These are phyloP conservation scores for Phaeotremella fagi DNA, from an alignment of 768 basidiomycete species.

Conservation along the genomic window DNA sequence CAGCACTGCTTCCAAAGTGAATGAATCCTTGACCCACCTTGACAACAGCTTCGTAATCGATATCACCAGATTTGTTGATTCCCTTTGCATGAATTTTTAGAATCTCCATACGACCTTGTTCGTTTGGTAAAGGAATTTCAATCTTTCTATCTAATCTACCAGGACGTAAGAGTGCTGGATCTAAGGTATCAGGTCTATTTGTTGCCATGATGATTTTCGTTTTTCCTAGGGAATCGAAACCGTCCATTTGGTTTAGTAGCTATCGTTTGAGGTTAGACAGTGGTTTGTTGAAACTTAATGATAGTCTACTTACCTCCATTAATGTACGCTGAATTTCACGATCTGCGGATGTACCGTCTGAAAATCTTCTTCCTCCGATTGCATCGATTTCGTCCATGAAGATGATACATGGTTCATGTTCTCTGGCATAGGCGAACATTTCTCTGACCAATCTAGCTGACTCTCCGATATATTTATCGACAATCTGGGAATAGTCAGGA, in stretches of 20 bases:
- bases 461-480: slow-evolving; percentile 87
- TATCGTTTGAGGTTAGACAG: too few species aligned
- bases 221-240: slow-evolving; percentile 90
- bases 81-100: slow-evolving; percentile 93
- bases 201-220: slow-evolving; percentile 99
- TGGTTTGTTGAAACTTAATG: too few species aligned
- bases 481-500: slow-evolving; percentile 35
- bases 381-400: slow-evolving; percentile 90
- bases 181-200: slow-evolving; percentile 94
- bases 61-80: slow-evolving; percentile 90
- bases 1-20: too few species aligned
- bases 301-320: slow-evolving; percentile 74
- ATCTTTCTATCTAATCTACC: slow-evolving; percentile 96
- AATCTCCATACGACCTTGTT: slow-evolving; percentile 91
- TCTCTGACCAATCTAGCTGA: slow-evolving; percentile 92
- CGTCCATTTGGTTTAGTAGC: slow-evolving; percentile 99
- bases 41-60: slow-evolving; percentile 96
- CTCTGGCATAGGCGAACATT: slow-evolving; percentile 97
- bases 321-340: slow-evolving; percentile 97
- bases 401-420: slow-evolving; percentile 97
- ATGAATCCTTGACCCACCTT: slow-evolving; percentile 59
- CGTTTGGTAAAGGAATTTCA: slow-evolving; percentile 94
- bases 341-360: slow-evolving; percentile 95
- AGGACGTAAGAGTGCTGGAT: slow-evolving; percentile 91
- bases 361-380: slow-evolving; percentile 85